Evolutionary conservation across 176 grass and related monocot species (phyloP), one percentile per base, ranked within the genome.

Genomic region (Avena atlantica): DNA sequence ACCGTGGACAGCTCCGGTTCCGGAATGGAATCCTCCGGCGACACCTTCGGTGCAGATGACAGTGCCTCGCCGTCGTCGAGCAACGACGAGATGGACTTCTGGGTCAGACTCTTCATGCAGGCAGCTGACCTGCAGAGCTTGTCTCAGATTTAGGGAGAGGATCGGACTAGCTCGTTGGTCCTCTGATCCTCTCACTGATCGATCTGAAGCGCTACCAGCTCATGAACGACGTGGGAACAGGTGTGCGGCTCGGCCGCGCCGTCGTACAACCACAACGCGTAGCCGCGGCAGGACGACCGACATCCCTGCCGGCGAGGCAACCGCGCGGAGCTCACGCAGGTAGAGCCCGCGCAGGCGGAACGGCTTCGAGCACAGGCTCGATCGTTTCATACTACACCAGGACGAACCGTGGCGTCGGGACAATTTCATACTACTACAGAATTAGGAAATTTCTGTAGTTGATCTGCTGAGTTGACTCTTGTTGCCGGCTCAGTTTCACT

Each of bases 21-120:
- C 40, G 40, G 0, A 42, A 67, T 74, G 58, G 73, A 86, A 51
- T 25, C 58, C 6, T 42, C 40, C 11, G 52, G 79, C 55, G 67
- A 86, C 51, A 27, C 53, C 11, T 34, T 79, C 44, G 70, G n/a
- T n/a, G n/a, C n/a, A n/a, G n/a, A n/a, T n/a, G n/a, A 11, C 13
- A 29, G 42, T 20, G 15, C 4, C 13, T 4, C 86, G 74, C 76
- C 79, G 47, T 48, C 68, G 56, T 63, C 74, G 78, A 61, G 25
- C 70, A 77, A 83, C 71, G 50, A 95, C 51, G 89, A 89, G 74
- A 89, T 85, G 81, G 91, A 95, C 23, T 95, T 95, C 79, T 95
- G 93, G 93, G 80, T 89, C 42, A 89, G 70, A 36, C 62, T 95
- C 47, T 95, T 91, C 79, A 81, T 89, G 79, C 83, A 93, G 86